phyloP scores from a whole-genome alignment of 2,329 filamentous ascomycete species.

The Alternaria sp. region DNA sequence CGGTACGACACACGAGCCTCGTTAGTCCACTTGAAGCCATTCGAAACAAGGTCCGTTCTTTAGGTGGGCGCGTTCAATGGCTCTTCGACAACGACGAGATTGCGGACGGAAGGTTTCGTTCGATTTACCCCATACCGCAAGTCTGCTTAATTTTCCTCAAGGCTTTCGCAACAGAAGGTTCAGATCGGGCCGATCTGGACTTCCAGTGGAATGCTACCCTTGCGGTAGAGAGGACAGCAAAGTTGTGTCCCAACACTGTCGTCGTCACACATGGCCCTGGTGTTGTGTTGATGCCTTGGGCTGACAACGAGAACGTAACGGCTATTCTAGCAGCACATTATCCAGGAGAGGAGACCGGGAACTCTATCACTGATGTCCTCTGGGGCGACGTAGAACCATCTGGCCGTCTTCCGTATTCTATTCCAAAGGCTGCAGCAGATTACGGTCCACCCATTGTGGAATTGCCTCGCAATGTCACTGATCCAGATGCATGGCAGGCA shows the following conservation, averaged over 20 bases:
- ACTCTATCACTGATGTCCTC: slow-evolving; percentile 57
- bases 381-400: slow-evolving; percentile 79
- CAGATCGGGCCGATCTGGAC: slow-evolving; percentile 51
- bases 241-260: slow-evolving; percentile 59
- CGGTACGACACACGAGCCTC: slow-evolving; percentile 50
- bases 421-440: slow-evolving; percentile 74
- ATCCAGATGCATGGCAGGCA: slow-evolving; percentile 55
- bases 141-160: slow-evolving; percentile 66
- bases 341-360: slow-evolving; percentile 52
- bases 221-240: slow-evolving; percentile 54
- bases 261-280: slow-evolving; percentile 56
- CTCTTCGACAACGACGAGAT: slow-evolving; percentile 52
- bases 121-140: slow-evolving; percentile 47
- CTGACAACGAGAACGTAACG: slow-evolving; percentile 51
- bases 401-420: slow-evolving; percentile 84
- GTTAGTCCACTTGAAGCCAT: slow-evolving; percentile 55
- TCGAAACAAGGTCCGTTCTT: slow-evolving; percentile 33
- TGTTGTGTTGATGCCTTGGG: slow-evolving; percentile 52
- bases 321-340: slow-evolving; percentile 53
- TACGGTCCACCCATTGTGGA: slow-evolving; percentile 58
- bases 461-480: slow-evolving; percentile 36
- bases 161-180: slow-evolving; percentile 57
- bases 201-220: slow-evolving; percentile 53
- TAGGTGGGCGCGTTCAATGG: slow-evolving; percentile 56
- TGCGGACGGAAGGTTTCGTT: slow-evolving; percentile 32